These are phyloP conservation scores for Neocallimastix lanati DNA, from an alignment of 192 early-diverging fungal species.

Conservation along the genomic window DNA sequence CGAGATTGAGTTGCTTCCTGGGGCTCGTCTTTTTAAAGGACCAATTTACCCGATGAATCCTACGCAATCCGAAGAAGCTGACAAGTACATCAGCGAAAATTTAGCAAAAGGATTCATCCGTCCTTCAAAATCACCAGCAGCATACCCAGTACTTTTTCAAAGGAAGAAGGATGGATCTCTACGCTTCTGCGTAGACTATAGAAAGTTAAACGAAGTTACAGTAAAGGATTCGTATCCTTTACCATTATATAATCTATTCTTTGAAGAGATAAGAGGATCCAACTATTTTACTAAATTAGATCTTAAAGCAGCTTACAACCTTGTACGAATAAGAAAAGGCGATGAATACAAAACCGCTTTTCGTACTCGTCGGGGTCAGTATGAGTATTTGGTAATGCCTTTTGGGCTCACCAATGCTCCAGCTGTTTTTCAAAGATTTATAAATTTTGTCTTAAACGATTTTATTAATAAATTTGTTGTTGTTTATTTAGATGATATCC, in stretches of 20 bases:
- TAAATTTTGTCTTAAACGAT: constrained; percentile 21
- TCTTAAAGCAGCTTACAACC: no score
- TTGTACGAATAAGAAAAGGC: no score
- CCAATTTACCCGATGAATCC: no score
- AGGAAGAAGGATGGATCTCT: constrained; percentile 16
- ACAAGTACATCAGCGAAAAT: constrained; percentile 7
- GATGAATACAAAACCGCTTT: no score
- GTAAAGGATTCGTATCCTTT: constrained; percentile 14
- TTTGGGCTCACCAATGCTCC: constrained; percentile 43
- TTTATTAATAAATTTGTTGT: background rate
- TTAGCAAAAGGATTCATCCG: constrained; percentile 7
- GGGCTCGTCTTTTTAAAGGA: no score
- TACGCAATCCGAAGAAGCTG: no score
- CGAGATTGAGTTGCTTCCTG: no score
- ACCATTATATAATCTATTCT: constrained; percentile 11
- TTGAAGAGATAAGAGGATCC: constrained; percentile 3
- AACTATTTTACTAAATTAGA: constrained; percentile 4
- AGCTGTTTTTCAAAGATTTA: constrained; percentile 26
- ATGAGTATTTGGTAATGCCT: constrained; percentile 31
- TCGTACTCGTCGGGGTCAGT: constrained; percentile 9
- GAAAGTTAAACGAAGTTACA: constrained; percentile 14
- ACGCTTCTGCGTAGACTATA: constrained; percentile 18
- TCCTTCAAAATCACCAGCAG: constrained; percentile 4
- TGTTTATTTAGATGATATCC: constrained; percentile 14
- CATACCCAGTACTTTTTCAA: constrained; percentile 14